Evolutionary conservation across 2,329 filamentous ascomycete genomes (phyloP), one percentile per base, ranked within the genome.

Genomic region (Sarocladium oryzae): DNA sequence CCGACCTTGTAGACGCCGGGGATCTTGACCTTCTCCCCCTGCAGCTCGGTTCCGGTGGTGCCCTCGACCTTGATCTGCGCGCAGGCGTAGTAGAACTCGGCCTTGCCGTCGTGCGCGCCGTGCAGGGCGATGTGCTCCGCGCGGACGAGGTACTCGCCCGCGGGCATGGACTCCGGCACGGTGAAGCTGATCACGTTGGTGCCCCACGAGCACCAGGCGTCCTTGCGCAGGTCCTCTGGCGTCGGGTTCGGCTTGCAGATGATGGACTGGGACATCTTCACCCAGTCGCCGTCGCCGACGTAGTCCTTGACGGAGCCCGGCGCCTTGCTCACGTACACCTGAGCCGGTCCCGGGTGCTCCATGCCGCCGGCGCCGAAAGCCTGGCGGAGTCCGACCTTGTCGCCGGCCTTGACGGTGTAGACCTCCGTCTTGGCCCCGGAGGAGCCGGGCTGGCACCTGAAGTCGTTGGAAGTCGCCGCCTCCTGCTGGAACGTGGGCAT

Each of bases 61-160:
- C 67, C 66, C 16, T 61, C 64, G 37, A 73, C 66, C 53, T 62
- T 66, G 30, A 74, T 53, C 61, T 73, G 71, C 1, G 65, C 69
- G 55, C 71, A 73, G 4, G 65, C 66, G 38, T 72, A 67, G 58
- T 73, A 73, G 58, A 72, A 68, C 56, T 74, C 55, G 23, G 57
- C 57, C 30, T 52, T 45, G 51, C 49, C 50, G 38, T 49, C 51
- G 49, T 54, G 54, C 32, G 41, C 68, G 55, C 67, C 67, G 61
- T 74, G 71, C n/a, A 74, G 65, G 9, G 60, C 72, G 52, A 74
- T 69, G 53, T 74, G 71, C 57, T 73, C 70, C 9, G 30, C 24
- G 3, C 51, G 43, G 15, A 52, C 24, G 13, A 52, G 51, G 37
- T 52, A 52, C 24, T 52, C 24, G 15, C 51, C 51, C 20, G 23